Base-by-base conservation (phyloP, 371 early-diverging fungal species). In the Rhizomucor miehei region DNA sequence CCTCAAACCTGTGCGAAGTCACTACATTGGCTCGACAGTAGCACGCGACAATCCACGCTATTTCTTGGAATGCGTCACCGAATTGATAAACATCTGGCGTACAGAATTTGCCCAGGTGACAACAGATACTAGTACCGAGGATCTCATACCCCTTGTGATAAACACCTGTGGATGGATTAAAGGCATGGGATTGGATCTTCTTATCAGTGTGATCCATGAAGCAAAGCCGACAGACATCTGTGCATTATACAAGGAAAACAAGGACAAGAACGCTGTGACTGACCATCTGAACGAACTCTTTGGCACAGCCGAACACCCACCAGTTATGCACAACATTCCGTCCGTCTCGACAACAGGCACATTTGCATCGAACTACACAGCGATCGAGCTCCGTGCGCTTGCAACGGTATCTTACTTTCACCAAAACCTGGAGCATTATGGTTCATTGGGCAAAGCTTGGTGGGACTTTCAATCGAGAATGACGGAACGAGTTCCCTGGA, bases 151-250 rank as follows among this genome's bases (percentile, higher is more conserved):
- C 14, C 65, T 91, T 13, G 79, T 93, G 14, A 75, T 93, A 38
- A 93, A 93, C 64, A 91, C 92, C 1, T 85, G 86, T 43, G 93
- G 93, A 13, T 93, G 92, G 91, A 70, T 88, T 41, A 87, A 84
- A 57, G 89, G 88, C n/a, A 55, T 86, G 57, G 91, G 91, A 9
- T 85, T 83, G 38, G 85, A 88, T 62, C 65, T 89, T 13, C 65
- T 91, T 3, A 16, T 84, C 8, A 79, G 82, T 37, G 69, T 85
- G 11, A 66, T 88, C n/a, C 65, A 66, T 35, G 56, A 66, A 14
- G 58, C 78, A 0, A 56, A 47, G 6, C 88, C 89, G 0, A 80
- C 80, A 0, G 72, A 83, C 52, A 65, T 88, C 4, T 77, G 81
- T 58, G 70, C 66, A 0, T 68, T 75, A 55, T 65, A 53, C 6